These are phyloP conservation scores for Aspergillus aculeatinus DNA, from an alignment of 2,329 filamentous ascomycete genomes.

Conservation along the genomic window DNA sequence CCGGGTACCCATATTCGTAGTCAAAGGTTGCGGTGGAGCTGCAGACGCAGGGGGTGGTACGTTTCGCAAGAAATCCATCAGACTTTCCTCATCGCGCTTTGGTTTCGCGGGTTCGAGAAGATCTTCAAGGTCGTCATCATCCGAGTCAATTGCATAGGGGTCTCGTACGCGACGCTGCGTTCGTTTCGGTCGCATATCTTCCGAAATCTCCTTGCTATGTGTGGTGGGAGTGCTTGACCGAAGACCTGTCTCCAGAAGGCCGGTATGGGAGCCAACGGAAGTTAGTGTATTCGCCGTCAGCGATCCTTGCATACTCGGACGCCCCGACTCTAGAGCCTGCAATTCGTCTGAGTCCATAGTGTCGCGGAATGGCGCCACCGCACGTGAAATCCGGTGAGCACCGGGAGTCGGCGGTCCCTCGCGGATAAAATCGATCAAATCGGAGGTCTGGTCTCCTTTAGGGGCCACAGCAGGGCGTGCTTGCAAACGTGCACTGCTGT, in stretches of 20 bases:
- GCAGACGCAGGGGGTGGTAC: slow-evolving; percentile 42
- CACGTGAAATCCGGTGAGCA: slow-evolving; percentile 72
- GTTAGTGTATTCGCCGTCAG: slow-evolving; percentile 49
- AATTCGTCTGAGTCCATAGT: slow-evolving; percentile 84
- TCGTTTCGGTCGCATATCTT: slow-evolving; percentile 60
- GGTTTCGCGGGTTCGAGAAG: slow-evolving; percentile 46
- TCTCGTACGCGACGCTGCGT: slow-evolving; percentile 79
- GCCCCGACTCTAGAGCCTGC: slow-evolving; percentile 32
- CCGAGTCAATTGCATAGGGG: slow-evolving; percentile 82
- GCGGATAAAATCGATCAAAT: slow-evolving; percentile 93
- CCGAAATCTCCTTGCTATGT: slow-evolving; percentile 20
- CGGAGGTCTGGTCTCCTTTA: slow-evolving; percentile 68
- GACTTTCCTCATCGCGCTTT: slow-evolving; percentile 46
- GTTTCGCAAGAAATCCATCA: slow-evolving; percentile 50
- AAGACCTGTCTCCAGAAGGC: slow-evolving; percentile 52
- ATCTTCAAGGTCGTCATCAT: slow-evolving; percentile 65
- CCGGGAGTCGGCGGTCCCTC: slow-evolving; percentile 70
- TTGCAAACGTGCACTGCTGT: slow-evolving; percentile 54
- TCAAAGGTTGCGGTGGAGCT: slow-evolving; percentile 32
- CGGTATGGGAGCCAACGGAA: slow-evolving; percentile 72
- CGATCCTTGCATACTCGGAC: slow-evolving; percentile 51
- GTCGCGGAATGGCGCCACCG: slow-evolving; percentile 79
- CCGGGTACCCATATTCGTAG: slow-evolving; percentile 20
- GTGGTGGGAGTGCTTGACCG: neutral
- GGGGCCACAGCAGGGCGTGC: slow-evolving; percentile 70